Evolutionary conservation across 2,329 filamentous ascomycete species (phyloP).

Genomic region (Macroventuria anomochaeta): DNA sequence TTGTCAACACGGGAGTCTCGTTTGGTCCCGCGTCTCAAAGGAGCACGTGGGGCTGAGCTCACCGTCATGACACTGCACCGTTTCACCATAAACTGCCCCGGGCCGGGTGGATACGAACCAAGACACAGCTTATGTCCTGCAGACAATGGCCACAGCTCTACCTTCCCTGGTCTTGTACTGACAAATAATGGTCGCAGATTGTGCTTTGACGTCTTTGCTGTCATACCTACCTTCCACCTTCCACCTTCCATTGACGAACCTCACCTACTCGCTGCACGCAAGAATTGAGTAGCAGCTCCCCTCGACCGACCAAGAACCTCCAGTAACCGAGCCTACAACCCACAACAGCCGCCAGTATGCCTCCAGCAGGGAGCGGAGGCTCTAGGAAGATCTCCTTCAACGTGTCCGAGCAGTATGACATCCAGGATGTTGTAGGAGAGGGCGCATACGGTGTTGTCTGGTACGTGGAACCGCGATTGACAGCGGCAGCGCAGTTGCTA

Average conservation of each 20-base stretch:
- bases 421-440: slow-evolving; percentile 98
- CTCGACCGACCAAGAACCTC: slow-evolving; percentile 12
- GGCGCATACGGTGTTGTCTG: slow-evolving; percentile 98
- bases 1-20: slow-evolving; percentile 14
- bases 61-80: slow-evolving; percentile 31
- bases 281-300: slow-evolving; percentile 23
- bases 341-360: slow-evolving; percentile 40
- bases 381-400: slow-evolving; percentile 98
- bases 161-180: slow-evolving; percentile 24
- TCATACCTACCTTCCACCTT: slow-evolving; percentile 1
- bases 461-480: slow-evolving; percentile 61
- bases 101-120: slow-evolving; percentile 23
- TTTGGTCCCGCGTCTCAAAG: slow-evolving; percentile 23
- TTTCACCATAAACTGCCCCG: slow-evolving; percentile 34
- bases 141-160: slow-evolving; percentile 23
- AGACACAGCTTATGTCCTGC: slow-evolving; percentile 26
- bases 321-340: slow-evolving; percentile 31
- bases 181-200: slow-evolving; percentile 29
- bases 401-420: slow-evolving; percentile 98
- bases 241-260: slow-evolving; percentile 5
- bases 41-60: slow-evolving; percentile 35
- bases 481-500: slow-evolving; percentile 16
- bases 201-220: slow-evolving; percentile 7
- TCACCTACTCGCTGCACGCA: slow-evolving; percentile 19
- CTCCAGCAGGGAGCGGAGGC: slow-evolving; percentile 54